phyloP scores from a whole-genome alignment of 169 alveolate genomes.

The Plasmodium knowlesi region DNA sequence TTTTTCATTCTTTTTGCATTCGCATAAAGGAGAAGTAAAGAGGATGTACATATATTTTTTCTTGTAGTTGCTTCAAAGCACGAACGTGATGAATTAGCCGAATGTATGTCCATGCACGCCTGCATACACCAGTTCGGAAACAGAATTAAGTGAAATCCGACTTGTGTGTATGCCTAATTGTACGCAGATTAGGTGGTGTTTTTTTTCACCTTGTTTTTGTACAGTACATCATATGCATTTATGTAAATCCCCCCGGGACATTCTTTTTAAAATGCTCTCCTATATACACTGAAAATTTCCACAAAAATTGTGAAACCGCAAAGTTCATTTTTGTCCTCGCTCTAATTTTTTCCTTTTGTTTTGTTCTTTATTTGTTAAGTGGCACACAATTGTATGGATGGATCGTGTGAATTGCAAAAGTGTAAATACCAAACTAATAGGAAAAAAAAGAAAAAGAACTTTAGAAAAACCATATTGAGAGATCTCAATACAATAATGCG shows the following conservation, averaged over 20 bases:
- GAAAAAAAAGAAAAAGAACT: slow-evolving; percentile 6
- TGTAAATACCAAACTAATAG: slow-evolving; percentile 1
- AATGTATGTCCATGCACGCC: neutral
- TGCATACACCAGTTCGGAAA: neutral
- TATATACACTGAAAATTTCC: neutral
- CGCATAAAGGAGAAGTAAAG: neutral
- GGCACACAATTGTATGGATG: neutral
- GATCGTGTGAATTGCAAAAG: slow-evolving; percentile 43
- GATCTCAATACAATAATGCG: slow-evolving; percentile 31
- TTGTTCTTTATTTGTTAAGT: neutral
- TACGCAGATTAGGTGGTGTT: neutral
- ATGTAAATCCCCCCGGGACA: neutral
- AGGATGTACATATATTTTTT: neutral
- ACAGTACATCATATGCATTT: neutral
- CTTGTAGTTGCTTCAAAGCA: neutral
- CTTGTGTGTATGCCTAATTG: neutral
- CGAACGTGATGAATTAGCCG: neutral
- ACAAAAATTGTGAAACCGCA: neutral
- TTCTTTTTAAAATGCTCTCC: slow-evolving; percentile 2
- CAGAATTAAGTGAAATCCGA: neutral
- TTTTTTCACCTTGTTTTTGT: slow-evolving; percentile 24
- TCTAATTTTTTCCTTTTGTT: neutral
- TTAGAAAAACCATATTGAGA: neutral
- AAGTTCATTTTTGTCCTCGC: neutral
- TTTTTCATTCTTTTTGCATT: neutral